Evolutionary conservation across 139 green algal genomes (phyloP).

Genomic region (Chlorella sp.): DNA sequence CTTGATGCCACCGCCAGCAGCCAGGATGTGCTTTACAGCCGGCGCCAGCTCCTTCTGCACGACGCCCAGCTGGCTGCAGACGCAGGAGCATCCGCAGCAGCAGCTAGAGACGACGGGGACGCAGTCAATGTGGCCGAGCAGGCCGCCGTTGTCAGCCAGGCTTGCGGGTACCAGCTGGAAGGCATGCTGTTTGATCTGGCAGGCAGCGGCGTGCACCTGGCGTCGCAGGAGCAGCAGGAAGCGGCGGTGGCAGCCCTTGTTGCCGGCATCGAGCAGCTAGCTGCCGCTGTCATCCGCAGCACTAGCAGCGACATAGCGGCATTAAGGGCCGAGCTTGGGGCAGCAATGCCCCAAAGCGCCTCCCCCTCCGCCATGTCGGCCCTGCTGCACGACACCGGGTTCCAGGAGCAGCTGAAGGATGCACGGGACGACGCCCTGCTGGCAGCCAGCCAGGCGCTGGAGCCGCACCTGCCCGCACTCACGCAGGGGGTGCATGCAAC

Average conservation of each 20-base stretch:
- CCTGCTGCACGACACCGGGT: background rate
- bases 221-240: background rate
- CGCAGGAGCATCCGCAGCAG: background rate
- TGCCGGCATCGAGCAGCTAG: background rate
- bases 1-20: background rate
- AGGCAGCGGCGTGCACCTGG: background rate
- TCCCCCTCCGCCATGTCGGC: background rate
- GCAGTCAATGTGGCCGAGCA: background rate
- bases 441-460: background rate
- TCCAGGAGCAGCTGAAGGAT: slow-evolving; percentile 8
- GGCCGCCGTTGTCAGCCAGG: background rate
- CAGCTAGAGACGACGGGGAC: background rate
- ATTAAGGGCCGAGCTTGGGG: background rate
- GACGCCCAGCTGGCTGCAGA: background rate
- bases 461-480: background rate
- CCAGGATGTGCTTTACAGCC: background rate
- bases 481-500: background rate
- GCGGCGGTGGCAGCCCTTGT: background rate
- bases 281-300: background rate
- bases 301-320: background rate
- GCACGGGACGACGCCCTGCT: background rate
- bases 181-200: background rate
- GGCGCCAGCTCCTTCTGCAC: background rate
- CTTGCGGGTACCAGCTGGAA: slow-evolving; percentile 6
- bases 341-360: background rate